phyloP scores from a whole-genome alignment of 2,329 filamentous ascomycete genomes.

The Cladophialophora exuberans region DNA sequence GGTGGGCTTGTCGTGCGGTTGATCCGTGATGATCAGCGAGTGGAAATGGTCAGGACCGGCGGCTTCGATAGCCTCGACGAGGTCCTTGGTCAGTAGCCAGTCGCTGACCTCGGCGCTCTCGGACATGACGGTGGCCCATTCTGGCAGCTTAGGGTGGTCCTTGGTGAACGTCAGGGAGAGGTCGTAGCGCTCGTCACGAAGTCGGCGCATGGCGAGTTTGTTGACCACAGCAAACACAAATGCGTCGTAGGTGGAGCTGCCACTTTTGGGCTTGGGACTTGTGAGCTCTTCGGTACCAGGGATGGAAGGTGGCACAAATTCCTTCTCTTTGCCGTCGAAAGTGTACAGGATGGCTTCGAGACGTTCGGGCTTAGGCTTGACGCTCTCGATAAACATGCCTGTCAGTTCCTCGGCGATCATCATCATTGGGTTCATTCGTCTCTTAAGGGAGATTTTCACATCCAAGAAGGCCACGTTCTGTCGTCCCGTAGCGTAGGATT shows the following conservation, averaged over 20 bases:
- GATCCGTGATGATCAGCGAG: conserved; percentile 86
- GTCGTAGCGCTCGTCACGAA: conserved; percentile 93
- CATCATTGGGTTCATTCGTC: conserved; percentile 81
- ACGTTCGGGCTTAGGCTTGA: conserved; percentile 69
- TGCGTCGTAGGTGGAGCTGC: conserved; percentile 72
- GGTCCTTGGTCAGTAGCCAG: conserved; percentile 80
- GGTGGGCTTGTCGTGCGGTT: conserved; percentile 81
- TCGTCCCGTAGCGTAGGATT: conserved; percentile 85
- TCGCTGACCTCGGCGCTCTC: conserved; percentile 96
- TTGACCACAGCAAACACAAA: conserved; percentile 96
- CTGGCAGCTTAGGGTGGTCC: conserved; percentile 85
- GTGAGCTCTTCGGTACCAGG: conserved; percentile 63
- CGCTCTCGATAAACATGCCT: conserved; percentile 79
- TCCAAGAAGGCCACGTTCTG: conserved; percentile 93
- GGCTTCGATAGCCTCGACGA: conserved; percentile 75
- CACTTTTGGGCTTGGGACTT: conserved; percentile 64
- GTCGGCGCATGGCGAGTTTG: conserved; percentile 88
- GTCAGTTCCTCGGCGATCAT: conserved; percentile 68
- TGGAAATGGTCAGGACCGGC: conserved; percentile 77
- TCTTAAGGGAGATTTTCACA: conserved; percentile 76
- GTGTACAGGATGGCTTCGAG: conserved; percentile 79
- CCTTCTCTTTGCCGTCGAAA: conserved; percentile 88
- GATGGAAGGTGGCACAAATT: conserved; percentile 68
- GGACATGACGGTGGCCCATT: conserved; percentile 92
- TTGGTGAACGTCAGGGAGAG: conserved; percentile 90